Evolutionary conservation across 768 basidiomycete genomes (phyloP), one percentile per base, ranked within the genome.

Genomic region (Lyophyllum atratum): DNA sequence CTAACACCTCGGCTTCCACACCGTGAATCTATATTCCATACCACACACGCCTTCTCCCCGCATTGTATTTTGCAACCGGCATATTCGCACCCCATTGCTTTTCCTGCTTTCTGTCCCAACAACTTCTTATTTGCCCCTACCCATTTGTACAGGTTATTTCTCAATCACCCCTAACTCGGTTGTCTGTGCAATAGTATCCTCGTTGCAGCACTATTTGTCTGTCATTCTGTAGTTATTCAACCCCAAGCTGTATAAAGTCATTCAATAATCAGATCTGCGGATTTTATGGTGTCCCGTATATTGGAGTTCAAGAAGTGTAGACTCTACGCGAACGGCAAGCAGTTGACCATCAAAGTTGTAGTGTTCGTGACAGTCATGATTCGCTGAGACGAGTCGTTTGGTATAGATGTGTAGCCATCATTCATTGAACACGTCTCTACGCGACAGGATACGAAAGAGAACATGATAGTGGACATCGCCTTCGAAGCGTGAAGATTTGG

Each of bases 51-150:
- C 80, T 78, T n/a, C 79, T 70, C 72, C 73, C 74, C 73, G 75
- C 84, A 86, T 81, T 87, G 86, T 87, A 87, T 84, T 83, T 76
- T 84, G 82, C 80, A 77, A 76, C 77, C 76, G 76, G 83, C 84
- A 85, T 81, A 73, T 81, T 77, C 76, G 75, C 75, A 70, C 73
- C 75, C 78, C 77, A 80, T 79, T 79, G 78, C 53, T 77, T 74
- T 75, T 74, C 72, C 68, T 81, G 75, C 74, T 78, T 78, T 77
- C 71, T 73, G 73, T 73, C 74, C 69, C 68, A 68, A 72, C 69
- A 59, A 70, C 66, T 71, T 70, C 69, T 75, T 77, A 75, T 75
- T 75, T 69, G 66, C 63, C 65, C 62, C 66, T 67, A 73, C 64
- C 68, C 81, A 83, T 79, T 82, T 85, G 82, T 83, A 83, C 78